Evolutionary conservation across 208 protist species (phyloP), one percentile per base, ranked within the genome.

Genomic region (Phytomonas francai): DNA sequence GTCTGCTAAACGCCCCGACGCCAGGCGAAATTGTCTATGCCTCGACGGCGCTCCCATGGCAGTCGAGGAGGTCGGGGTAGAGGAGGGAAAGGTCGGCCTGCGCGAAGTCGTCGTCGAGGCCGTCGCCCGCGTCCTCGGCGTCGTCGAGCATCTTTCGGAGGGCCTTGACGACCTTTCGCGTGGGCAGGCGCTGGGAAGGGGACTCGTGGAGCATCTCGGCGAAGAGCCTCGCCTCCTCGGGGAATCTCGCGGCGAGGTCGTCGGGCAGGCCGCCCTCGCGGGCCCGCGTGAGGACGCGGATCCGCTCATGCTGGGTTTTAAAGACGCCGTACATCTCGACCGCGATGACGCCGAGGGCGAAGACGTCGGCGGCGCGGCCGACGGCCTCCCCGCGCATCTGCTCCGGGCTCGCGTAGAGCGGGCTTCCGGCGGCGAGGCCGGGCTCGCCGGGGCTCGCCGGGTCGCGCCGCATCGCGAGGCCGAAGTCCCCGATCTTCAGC

Each of bases 401-500:
- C 73, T 94, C 89, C 0, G 89, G 89, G 64, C 89, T 94, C 64
- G 76, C 88, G 67, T 94, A 94, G 2, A 92, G 75, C 12, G 89
- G 89, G 19, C 73, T 92, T 33, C 84, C 82, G 11, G 78, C 79
- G 0, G 76, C 76, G 2, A 84, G 63, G 30, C 39, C 22, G 8
- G 42, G 57, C 61, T 65, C 16, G 7, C 54, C 33, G 33, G 31
- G 25, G 12, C 45, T 36, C 61, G 68, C 70, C 1, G 31, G 29
- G 25, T 49, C 65, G 36, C 78, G 81, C 22, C 70, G 73, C 67
- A 88, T 92, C 0, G 89, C 86, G 12, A 94, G 72, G 0, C 89
- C 89, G 81, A 94, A 94, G 70, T 94, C 89, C 16, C 89, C 89
- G 66, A 94, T 92, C 61, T 94, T 94, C 68, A 94, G 71, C 22